Evolutionary conservation across 75 land plant species (phyloP).

Genomic region (Cunninghamia lanceolata): DNA sequence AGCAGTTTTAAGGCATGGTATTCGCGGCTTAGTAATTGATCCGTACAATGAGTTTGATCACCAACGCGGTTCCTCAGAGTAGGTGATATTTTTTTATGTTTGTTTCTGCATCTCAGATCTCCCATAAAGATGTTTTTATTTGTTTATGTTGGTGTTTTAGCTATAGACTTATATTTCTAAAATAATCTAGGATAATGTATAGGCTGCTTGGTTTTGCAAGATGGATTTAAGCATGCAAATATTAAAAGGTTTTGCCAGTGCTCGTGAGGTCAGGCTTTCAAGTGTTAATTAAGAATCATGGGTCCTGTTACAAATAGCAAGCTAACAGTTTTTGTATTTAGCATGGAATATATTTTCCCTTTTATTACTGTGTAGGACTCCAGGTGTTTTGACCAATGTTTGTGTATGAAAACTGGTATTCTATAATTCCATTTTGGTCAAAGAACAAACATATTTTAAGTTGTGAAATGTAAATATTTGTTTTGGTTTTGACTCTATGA

Average conservation of each 20-base stretch:
- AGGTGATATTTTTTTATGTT: constrained; percentile 10
- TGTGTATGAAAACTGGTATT: neutral
- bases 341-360: neutral
- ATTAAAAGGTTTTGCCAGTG: neutral
- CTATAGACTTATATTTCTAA: neutral
- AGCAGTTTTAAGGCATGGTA: constrained; percentile 91
- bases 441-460: neutral
- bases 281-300: neutral
- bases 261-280: neutral
- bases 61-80: constrained; percentile 76
- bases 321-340: neutral
- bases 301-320: neutral
- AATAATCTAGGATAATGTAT: neutral
- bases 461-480: neutral
- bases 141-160: neutral
- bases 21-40: constrained; percentile 94
- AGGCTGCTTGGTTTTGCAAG: neutral
- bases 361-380: neutral
- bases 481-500: neutral
- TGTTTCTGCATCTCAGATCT: neutral
- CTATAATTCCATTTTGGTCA: neutral
- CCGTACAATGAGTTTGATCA: constrained; percentile 99
- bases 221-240: neutral
- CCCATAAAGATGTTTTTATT: neutral
- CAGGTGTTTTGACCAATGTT: neutral